Percentiles rank a stretch among this genome's conserved stretches.
Conservation (phyloP, 1,284 basidiomycete species). For the Ustilago loliicola region DNA sequence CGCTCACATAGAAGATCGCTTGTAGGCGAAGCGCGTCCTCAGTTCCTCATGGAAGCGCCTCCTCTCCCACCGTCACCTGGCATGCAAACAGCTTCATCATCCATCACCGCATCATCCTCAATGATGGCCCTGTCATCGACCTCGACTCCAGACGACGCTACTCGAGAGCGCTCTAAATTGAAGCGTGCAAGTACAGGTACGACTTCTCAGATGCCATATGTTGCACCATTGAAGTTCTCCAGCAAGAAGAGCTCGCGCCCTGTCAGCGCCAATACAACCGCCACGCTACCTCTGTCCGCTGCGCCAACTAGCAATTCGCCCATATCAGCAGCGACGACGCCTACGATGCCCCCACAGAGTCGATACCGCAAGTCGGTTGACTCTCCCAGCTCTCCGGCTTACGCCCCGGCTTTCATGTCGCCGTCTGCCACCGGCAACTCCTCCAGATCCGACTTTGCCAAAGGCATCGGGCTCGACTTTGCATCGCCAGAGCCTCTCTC, state of each 20-base stretch:
- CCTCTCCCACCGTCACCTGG: neutral
- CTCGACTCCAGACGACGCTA: neutral
- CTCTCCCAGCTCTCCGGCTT: neutral
- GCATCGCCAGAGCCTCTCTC: neutral
- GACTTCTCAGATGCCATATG: neutral
- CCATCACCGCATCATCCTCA: neutral
- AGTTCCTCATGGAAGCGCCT: neutral
- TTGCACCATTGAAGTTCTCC: conserved; percentile 13
- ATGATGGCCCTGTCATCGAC: neutral
- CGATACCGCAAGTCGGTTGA: neutral
- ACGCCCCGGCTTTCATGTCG: neutral
- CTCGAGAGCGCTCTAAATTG: neutral
- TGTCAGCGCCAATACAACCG: neutral
- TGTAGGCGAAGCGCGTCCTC: conserved; percentile 9
- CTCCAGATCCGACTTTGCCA: conserved; percentile 1
- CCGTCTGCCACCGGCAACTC: neutral
- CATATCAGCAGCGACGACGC: neutral
- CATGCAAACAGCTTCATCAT: no score
- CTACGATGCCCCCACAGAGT: conserved; percentile 12
- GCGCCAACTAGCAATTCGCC: neutral
- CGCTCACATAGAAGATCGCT: conserved; percentile 16
- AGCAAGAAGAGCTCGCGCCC: conserved; percentile 5
- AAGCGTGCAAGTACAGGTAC: conserved; percentile 11
- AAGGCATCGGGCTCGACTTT: conserved; percentile 13
- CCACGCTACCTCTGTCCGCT: neutral